Percentiles rank a stretch among this genome's conserved stretches.
Conservation (phyloP, 371 early-diverging fungal genomes). For the Haplosporangium sp. region DNA sequence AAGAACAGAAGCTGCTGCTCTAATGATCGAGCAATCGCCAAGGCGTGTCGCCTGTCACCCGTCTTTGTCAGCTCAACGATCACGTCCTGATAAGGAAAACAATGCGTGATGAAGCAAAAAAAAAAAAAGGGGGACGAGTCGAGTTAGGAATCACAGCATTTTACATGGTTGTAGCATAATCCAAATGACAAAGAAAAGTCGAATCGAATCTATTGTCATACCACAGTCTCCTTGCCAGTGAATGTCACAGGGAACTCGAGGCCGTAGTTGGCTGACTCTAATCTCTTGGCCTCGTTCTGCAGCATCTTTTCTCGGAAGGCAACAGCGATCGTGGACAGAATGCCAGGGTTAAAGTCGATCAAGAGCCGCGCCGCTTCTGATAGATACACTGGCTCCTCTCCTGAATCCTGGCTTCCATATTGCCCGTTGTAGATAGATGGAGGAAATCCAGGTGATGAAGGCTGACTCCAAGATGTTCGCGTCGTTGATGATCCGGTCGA, state of each 20-base stretch:
- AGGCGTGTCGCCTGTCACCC: conserved; percentile 49
- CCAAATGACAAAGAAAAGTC: neutral
- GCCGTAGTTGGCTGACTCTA: conserved; percentile 67
- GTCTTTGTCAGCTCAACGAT: conserved; percentile 43
- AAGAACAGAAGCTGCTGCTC: conserved; percentile 40
- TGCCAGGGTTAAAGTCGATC: conserved; percentile 43
- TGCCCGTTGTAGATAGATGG: conserved; percentile 19
- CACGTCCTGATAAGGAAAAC: conserved; percentile 26
- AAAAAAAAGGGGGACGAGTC: neutral
- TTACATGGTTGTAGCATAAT: neutral
- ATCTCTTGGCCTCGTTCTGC: conserved; percentile 39
- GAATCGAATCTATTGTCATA: conserved; percentile 43
- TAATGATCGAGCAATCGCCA: conserved; percentile 48
- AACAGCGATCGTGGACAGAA: conserved; percentile 52
- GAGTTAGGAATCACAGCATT: neutral
- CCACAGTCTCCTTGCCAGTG: conserved; percentile 87
- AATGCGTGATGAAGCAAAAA: neutral
- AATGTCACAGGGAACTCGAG: conserved; percentile 85
- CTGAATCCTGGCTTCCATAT: conserved; percentile 1
- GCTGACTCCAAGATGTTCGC: conserved; percentile 44
- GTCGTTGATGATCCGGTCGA: conserved; percentile 45
- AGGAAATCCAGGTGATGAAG: conserved; percentile 46
- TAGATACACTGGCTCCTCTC: neutral
- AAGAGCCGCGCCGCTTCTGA: conserved; percentile 40
- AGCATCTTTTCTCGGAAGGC: conserved; percentile 53